Evolutionary conservation across 2,329 filamentous ascomycete species (phyloP), one percentile per base, ranked within the genome.

Genomic region (Periglandula ipomoeae): DNA sequence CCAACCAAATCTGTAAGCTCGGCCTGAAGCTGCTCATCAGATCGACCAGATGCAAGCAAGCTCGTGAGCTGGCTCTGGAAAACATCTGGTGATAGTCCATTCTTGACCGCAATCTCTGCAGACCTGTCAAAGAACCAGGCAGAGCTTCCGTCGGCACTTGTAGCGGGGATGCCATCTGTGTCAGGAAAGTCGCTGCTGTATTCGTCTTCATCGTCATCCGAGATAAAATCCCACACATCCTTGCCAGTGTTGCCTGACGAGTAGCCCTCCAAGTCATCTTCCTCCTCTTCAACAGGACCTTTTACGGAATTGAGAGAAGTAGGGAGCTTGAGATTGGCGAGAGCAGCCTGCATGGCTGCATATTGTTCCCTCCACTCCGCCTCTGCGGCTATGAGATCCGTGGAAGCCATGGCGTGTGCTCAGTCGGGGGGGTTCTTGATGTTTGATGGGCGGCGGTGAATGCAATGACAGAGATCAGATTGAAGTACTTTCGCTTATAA

Each of bases 221-320:
- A 89, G 60, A 95, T 88, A 50, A 94, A 82, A 63, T 96, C 90
- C 91, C 91, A 96, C 9, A 96, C 83, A 66, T 96, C 89, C 50
- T 91, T 86, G 5, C 80, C 79, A 17, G 78, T 81, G 39, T 78
- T 80, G 5, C 79, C 79, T 2, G 75, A 78, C 1, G 71, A 74
- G 54, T 74, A 73, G 11, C 69, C 70, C 24, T 73, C 72, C 26
- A 78, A 72, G 30, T 87, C 83, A 8, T 88, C 81, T 53, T 87
- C 83, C 9, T 87, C 81, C 53, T 87, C 82, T 39, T 83, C 67
- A 47, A 82, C 75, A 11, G 76, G 70, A 17, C 70, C 69, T 35
- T 68, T 61, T 40, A 70, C 65, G 26, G 70, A 65, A 54, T 75
- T 71, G 34, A 66, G 46, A 24, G 60, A 53, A 11, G 59, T 53